Evolutionary conservation across 1,284 basidiomycete species (phyloP).

Genomic region (Cutaneotrichosporon mucoides): DNA sequence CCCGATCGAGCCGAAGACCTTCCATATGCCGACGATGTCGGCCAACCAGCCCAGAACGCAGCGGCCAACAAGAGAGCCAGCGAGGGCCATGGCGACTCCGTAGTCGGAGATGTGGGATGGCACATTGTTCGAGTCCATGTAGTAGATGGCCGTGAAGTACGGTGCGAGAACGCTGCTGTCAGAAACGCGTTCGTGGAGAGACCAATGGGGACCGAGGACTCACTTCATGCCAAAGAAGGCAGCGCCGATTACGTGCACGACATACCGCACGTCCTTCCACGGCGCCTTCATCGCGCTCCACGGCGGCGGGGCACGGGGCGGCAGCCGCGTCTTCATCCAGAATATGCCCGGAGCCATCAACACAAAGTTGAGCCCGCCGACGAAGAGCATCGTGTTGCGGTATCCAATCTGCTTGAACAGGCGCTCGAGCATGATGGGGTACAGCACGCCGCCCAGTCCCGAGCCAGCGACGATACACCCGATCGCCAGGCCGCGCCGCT

Average conservation of each 20-base stretch:
- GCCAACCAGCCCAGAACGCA: conserved; percentile 33
- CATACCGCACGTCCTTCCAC: conserved; percentile 32
- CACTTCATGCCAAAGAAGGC: conserved; percentile 33
- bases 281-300: conserved; percentile 29
- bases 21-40: conserved; percentile 40
- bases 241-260: conserved; percentile 29
- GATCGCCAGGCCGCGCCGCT: conserved; percentile 35
- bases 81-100: conserved; percentile 37
- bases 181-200: not conserved
- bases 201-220: conserved; percentile 6
- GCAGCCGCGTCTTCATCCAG: conserved; percentile 39
- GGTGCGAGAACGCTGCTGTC: conserved; percentile 31
- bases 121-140: conserved; percentile 26
- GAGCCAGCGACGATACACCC: conserved; percentile 41
- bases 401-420: conserved; percentile 30
- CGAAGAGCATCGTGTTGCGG: conserved; percentile 39
- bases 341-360: conserved; percentile 40
- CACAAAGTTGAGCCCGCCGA: conserved; percentile 40
- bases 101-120: conserved; percentile 27
- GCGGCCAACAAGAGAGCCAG: conserved; percentile 41
- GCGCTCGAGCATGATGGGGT: conserved; percentile 41
- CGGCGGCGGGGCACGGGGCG: conserved; percentile 35
- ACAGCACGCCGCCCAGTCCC: conserved; percentile 42
- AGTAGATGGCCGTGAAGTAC: conserved; percentile 34
- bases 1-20: conserved; percentile 28